Percentiles rank a stretch among this genome's conserved stretches.
These are phyloP conservation scores for Dendrocalamus sinicus DNA, from an alignment of 176 grass and related monocot genomes.

Conservation along the genomic window DNA sequence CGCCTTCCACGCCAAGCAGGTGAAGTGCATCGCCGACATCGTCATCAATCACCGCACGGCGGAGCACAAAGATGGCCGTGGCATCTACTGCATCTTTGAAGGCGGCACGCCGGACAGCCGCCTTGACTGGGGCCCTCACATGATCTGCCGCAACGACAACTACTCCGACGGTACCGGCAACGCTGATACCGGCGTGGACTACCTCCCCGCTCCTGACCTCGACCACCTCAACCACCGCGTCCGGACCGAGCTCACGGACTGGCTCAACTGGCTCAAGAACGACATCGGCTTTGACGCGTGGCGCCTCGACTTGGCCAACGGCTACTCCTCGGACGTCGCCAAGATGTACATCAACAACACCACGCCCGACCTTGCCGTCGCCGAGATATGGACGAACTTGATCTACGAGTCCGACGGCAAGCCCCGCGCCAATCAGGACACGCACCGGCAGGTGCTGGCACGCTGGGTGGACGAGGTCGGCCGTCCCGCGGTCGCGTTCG, in stretches of 20 bases:
- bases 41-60: conserved; percentile 72
- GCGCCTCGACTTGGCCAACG: conserved; percentile 60
- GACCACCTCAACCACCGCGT: conserved; percentile 68
- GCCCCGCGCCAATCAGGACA: conserved; percentile 52
- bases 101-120: conserved; percentile 59
- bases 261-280: conserved; percentile 64
- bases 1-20: conserved; percentile 41
- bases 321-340: conserved; percentile 53
- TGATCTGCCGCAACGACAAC: conserved; percentile 67
- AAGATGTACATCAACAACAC: conserved; percentile 45
- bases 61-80: conserved; percentile 53
- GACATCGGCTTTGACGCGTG: conserved; percentile 71
- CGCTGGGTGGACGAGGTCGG: conserved; percentile 54
- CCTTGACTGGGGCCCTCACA: conserved; percentile 65
- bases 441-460: conserved; percentile 48
- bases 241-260: conserved; percentile 56
- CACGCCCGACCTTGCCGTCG: conserved; percentile 45
- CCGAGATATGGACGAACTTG: conserved; percentile 63
- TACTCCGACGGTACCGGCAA: conserved; percentile 63
- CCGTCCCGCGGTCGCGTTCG: conserved; percentile 48
- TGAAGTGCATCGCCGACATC: conserved; percentile 60
- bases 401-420: conserved; percentile 44
- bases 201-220: conserved; percentile 56
- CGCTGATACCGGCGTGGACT: conserved; percentile 55
- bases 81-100: conserved; percentile 73